Percentiles rank a stretch among this genome's conserved stretches.
phyloP scores from a whole-genome alignment of 768 basidiomycete genomes.

The Serendipita sp. region DNA sequence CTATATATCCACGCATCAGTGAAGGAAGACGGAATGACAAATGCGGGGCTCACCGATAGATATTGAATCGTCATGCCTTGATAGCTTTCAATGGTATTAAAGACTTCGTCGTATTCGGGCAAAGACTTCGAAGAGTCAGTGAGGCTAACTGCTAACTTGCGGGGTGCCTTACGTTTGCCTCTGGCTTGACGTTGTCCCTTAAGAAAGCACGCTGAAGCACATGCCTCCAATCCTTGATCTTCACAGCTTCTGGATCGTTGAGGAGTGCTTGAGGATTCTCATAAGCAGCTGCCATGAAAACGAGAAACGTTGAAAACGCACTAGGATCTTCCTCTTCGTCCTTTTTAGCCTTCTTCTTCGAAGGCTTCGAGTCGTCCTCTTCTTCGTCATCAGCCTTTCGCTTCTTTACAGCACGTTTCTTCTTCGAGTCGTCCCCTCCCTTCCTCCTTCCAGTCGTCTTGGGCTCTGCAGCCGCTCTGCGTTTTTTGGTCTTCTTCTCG shows the following conservation, averaged over 20 bases:
- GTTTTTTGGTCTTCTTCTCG: slow-evolving; percentile 14
- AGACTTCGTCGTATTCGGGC: slow-evolving; percentile 52
- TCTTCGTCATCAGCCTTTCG: slow-evolving; percentile 34
- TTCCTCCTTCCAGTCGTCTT: slow-evolving; percentile 18
- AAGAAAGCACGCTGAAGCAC: slow-evolving; percentile 79
- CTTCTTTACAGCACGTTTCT: slow-evolving; percentile 37
- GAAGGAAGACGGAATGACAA: neutral
- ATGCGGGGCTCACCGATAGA: slow-evolving; percentile 32
- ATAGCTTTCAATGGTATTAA: slow-evolving; percentile 62
- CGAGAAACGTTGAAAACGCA: slow-evolving; percentile 20
- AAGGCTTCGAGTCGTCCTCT: slow-evolving; percentile 12
- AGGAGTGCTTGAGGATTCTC: slow-evolving; percentile 18
- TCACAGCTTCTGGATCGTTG: slow-evolving; percentile 45
- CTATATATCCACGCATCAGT: slow-evolving; percentile 21
- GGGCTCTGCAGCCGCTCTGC: neutral
- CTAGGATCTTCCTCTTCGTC: slow-evolving; percentile 43
- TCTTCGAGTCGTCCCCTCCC: slow-evolving; percentile 28
- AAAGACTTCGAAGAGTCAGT: slow-evolving; percentile 41
- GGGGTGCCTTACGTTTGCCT: slow-evolving; percentile 39
- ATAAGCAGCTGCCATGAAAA: neutral
- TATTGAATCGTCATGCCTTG: slow-evolving; percentile 64
- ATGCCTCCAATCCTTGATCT: slow-evolving; percentile 85
- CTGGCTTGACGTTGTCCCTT: slow-evolving; percentile 38
- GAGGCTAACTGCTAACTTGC: slow-evolving; percentile 9
- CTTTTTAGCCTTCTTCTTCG: slow-evolving; percentile 28